Percentiles rank a stretch among this genome's conserved stretches.
phyloP scores from a whole-genome alignment of 495 filamentous ascomycete species.

The Platismatia glauca region DNA sequence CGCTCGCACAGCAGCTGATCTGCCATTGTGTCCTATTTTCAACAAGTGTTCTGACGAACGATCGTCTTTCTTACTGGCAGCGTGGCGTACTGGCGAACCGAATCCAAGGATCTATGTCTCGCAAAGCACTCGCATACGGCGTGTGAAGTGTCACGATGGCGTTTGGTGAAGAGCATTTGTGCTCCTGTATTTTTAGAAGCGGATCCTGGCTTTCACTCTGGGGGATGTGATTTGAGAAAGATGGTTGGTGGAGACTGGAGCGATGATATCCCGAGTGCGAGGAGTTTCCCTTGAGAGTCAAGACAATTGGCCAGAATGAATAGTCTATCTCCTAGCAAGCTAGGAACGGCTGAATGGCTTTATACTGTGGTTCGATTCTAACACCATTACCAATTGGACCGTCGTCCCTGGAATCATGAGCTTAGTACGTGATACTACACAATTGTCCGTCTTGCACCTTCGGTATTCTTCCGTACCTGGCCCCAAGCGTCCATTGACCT shows the following conservation, averaged over 20 bases:
- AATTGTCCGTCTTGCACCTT: not conserved
- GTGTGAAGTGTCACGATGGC: not conserved
- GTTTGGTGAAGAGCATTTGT: not conserved
- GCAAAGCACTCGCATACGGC: not conserved
- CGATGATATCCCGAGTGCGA: not conserved
- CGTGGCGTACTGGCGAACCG: not conserved
- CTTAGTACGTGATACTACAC: not conserved
- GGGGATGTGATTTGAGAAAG: not conserved
- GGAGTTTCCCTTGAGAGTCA: too few species aligned
- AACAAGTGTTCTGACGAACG: not conserved
- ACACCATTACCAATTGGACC: not conserved
- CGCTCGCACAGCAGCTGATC: slow-evolving; percentile 41
- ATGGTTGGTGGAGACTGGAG: not conserved
- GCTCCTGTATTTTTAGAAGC: not conserved
- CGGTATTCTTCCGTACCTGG: not conserved
- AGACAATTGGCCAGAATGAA: not conserved
- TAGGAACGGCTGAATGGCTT: not conserved
- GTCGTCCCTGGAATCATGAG: not conserved
- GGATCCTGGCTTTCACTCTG: not conserved
- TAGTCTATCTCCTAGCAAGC: not conserved
- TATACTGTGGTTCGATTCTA: not conserved
- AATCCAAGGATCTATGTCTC: not conserved
- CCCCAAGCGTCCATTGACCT: not conserved
- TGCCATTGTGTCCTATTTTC: not conserved
- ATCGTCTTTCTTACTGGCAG: not conserved